phyloP scores from a whole-genome alignment of 768 basidiomycete genomes.

The Mycena vitilis region DNA sequence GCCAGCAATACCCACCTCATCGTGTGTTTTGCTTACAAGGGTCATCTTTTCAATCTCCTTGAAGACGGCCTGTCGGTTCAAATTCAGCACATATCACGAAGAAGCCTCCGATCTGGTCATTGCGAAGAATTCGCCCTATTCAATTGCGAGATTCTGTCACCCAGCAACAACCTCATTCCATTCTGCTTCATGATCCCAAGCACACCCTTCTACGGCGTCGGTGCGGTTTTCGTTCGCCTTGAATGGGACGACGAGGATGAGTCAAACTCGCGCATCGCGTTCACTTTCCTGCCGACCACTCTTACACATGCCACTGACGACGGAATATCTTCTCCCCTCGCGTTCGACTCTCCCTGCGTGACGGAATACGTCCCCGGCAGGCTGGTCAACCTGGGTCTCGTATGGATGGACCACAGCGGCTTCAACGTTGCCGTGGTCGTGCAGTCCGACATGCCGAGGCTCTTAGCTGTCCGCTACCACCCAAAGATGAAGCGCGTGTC shows the following conservation, averaged over 20 bases:
- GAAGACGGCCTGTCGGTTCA: constrained; percentile 24
- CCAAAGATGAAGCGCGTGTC: constrained; percentile 13
- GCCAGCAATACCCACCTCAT: background rate
- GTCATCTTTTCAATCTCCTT: constrained; percentile 27
- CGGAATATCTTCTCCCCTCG: constrained; percentile 23
- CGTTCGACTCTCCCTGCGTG: constrained; percentile 1
- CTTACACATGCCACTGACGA: constrained; percentile 19
- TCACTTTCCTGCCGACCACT: constrained; percentile 25
- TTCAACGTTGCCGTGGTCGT: constrained; percentile 17
- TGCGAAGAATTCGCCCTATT: constrained; percentile 10
- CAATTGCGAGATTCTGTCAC: background rate
- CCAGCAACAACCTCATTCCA: background rate
- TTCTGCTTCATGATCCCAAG: constrained; percentile 1
- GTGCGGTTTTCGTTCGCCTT: constrained; percentile 3
- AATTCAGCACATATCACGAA: constrained; percentile 31
- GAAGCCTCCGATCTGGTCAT: constrained; percentile 17
- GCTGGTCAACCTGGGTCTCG: background rate
- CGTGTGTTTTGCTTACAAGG: constrained; percentile 18
- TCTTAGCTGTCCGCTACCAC: constrained; percentile 31
- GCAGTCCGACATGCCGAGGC: background rate
- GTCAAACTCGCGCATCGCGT: background rate
- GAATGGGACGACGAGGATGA: background rate
- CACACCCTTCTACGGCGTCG: constrained; percentile 1
- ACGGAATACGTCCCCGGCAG: background rate
- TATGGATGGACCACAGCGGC: constrained; percentile 34